phyloP scores from a whole-genome alignment of 78 protist genomes.

The Monosiga brevicollis region DNA sequence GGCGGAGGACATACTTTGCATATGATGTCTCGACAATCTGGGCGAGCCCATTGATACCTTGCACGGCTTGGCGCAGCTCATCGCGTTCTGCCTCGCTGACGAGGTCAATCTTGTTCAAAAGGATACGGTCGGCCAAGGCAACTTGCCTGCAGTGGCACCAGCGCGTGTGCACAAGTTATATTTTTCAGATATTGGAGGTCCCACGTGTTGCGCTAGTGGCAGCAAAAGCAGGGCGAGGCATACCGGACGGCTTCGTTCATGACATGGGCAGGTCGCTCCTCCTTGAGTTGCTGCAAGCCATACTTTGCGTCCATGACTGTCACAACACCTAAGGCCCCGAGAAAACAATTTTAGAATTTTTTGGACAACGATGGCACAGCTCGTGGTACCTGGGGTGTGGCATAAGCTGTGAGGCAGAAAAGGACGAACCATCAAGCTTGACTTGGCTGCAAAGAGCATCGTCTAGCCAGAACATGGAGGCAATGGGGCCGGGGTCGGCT shows the following conservation, averaged over 20 bases:
- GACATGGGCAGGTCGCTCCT: neutral
- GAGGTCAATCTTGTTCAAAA: slow-evolving; percentile 46
- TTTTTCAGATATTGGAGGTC: too few relatives aligned
- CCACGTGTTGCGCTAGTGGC: too few relatives aligned
- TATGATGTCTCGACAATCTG: neutral
- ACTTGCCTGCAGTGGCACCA: slow-evolving; percentile 18
- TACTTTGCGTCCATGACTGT: slow-evolving; percentile 32
- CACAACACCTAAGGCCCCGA: slow-evolving; percentile 15
- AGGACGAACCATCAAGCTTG: slow-evolving; percentile 27
- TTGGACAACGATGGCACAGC: too few relatives aligned
- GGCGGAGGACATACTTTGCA: neutral
- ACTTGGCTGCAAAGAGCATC: slow-evolving; percentile 11
- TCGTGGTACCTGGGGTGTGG: too few relatives aligned
- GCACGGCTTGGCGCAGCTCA: neutral
- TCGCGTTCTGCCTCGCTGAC: neutral
- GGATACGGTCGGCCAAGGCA: slow-evolving; percentile 34
- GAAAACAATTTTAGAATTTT: too few relatives aligned
- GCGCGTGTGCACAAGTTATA: neutral
- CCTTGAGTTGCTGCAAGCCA: slow-evolving; percentile 11
- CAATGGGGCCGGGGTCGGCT: slow-evolving; percentile 62
- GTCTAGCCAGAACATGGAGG: slow-evolving; percentile 45
- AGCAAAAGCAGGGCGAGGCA: neutral
- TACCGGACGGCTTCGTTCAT: neutral
- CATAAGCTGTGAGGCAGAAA: too few relatives aligned
- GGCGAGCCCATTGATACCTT: slow-evolving; percentile 1